phyloP scores from a whole-genome alignment of 2,329 filamentous ascomycete species.

The Exophiala lecanii-corni region DNA sequence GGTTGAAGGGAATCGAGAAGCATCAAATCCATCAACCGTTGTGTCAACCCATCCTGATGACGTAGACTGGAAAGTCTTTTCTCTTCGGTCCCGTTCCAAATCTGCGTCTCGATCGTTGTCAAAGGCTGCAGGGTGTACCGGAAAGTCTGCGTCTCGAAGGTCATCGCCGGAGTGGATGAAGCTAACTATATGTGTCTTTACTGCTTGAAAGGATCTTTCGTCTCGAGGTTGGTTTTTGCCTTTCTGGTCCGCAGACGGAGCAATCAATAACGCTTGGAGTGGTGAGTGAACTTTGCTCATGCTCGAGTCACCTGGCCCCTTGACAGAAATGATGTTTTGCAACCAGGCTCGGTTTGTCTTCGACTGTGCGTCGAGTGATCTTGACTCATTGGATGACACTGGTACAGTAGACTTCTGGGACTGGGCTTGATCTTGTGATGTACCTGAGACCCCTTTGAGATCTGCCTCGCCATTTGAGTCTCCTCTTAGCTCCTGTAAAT shows the following conservation, averaged over 20 bases:
- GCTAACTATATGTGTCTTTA: slow-evolving; percentile 74
- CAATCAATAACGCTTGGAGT: slow-evolving; percentile 74
- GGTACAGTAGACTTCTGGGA: neutral
- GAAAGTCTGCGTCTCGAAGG: slow-evolving; percentile 76
- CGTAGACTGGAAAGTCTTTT: slow-evolving; percentile 44
- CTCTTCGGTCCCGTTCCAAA: slow-evolving; percentile 51
- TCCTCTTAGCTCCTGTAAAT: slow-evolving; percentile 59
- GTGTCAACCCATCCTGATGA: slow-evolving; percentile 78
- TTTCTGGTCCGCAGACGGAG: slow-evolving; percentile 63
- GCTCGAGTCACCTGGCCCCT: slow-evolving; percentile 79
- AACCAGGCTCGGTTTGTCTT: too few species aligned
- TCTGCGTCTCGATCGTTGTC: slow-evolving; percentile 51
- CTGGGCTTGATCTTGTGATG: neutral
- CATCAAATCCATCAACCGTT: slow-evolving; percentile 68
- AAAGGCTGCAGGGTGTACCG: slow-evolving; percentile 74
- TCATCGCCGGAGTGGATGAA: slow-evolving; percentile 70
- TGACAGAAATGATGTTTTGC: slow-evolving; percentile 76
- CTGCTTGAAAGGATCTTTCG: slow-evolving; percentile 64
- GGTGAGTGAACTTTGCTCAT: slow-evolving; percentile 80
- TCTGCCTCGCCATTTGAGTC: neutral
- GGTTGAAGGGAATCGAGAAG: slow-evolving; percentile 39
- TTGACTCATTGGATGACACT: neutral
- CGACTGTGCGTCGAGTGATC: neutral
- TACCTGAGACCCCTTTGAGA: neutral
- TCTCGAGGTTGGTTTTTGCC: slow-evolving; percentile 60